Percentiles rank a stretch among this genome's conserved stretches.
phyloP scores from a whole-genome alignment of 345 rosid genomes.

The Acer saccharum region DNA sequence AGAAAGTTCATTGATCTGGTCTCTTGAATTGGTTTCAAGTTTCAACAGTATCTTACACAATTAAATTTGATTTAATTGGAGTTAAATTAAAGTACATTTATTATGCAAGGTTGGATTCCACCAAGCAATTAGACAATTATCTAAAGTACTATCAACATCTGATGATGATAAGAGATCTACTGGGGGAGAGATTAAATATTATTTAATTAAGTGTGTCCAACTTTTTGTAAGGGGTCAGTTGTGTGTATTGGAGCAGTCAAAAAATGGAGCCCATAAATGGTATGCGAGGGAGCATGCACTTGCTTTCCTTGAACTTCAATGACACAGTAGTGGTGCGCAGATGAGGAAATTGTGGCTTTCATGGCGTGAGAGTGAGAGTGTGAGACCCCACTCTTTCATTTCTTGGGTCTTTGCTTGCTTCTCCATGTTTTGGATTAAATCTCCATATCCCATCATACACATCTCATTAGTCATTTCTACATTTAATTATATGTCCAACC shows the following conservation, averaged over 20 bases:
- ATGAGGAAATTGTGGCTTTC: not conserved
- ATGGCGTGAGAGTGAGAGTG: not conserved
- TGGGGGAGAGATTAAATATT: not conserved
- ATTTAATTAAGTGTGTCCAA: slow-evolving; percentile 16
- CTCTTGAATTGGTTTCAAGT: slow-evolving; percentile 18
- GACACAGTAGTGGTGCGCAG: not conserved
- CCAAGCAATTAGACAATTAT: slow-evolving; percentile 18
- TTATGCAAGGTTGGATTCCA: slow-evolving; percentile 29
- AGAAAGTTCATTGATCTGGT: slow-evolving; percentile 26
- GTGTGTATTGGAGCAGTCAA: not conserved
- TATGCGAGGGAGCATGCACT: not conserved
- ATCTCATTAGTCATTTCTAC: not conserved
- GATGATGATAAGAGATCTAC: slow-evolving; percentile 20
- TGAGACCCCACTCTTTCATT: slow-evolving; percentile 4
- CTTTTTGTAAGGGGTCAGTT: no score
- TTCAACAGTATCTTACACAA: slow-evolving; percentile 4
- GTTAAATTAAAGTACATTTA: not conserved
- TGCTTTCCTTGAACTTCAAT: not conserved
- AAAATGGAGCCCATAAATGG: slow-evolving; percentile 12
- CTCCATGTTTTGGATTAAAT: not conserved
- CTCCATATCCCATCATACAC: not conserved
- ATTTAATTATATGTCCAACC: not conserved
- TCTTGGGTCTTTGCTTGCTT: not conserved
- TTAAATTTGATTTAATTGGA: not conserved
- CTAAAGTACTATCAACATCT: slow-evolving; percentile 22